Evolutionary conservation across 108 stramenopile species (phyloP).

Genomic region (Phaeodactylum tricornutum): DNA sequence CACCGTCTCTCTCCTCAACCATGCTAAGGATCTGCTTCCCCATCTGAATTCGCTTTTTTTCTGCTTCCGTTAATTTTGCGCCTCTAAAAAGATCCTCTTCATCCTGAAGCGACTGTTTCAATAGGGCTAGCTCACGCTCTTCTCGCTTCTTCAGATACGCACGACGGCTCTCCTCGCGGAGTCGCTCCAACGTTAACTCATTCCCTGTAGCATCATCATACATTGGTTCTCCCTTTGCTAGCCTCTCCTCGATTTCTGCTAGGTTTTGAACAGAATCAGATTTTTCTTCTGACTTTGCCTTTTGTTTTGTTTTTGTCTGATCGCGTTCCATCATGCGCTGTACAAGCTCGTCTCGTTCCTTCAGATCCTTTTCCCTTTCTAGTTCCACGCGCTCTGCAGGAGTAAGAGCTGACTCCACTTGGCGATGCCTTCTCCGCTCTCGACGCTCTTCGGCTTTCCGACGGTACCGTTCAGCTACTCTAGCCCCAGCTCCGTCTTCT

Average conservation of each 20-base stretch:
- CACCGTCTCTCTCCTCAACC: constrained; percentile 41
- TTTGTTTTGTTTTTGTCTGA: constrained; percentile 45
- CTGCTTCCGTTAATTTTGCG: constrained; percentile 63
- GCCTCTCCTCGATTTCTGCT: constrained; percentile 60
- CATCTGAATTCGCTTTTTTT: constrained; percentile 62
- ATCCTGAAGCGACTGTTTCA: constrained; percentile 83
- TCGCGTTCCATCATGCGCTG: constrained; percentile 78
- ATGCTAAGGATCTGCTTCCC: constrained; percentile 75
- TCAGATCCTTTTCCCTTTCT: constrained; percentile 73
- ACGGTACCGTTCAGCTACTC: not conserved
- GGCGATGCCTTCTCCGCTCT: constrained; percentile 1
- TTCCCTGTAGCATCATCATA: constrained; percentile 48
- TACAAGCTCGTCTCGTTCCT: constrained; percentile 91
- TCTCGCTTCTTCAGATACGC: constrained; percentile 91
- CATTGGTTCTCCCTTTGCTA: constrained; percentile 79
- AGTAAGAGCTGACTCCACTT: constrained; percentile 32
- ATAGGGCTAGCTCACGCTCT: constrained; percentile 81
- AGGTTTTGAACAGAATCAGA: constrained; percentile 24
- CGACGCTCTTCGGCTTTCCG: constrained; percentile 10
- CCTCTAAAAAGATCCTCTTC: constrained; percentile 88
- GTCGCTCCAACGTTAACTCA: constrained; percentile 45
- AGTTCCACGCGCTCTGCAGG: constrained; percentile 54
- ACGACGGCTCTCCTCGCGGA: constrained; percentile 82
- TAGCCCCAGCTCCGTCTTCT: not conserved
- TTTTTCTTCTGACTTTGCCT: constrained; percentile 9